These are phyloP conservation scores for Psilocybe cubensis DNA, from an alignment of 768 basidiomycete species.

Conservation along the genomic window DNA sequence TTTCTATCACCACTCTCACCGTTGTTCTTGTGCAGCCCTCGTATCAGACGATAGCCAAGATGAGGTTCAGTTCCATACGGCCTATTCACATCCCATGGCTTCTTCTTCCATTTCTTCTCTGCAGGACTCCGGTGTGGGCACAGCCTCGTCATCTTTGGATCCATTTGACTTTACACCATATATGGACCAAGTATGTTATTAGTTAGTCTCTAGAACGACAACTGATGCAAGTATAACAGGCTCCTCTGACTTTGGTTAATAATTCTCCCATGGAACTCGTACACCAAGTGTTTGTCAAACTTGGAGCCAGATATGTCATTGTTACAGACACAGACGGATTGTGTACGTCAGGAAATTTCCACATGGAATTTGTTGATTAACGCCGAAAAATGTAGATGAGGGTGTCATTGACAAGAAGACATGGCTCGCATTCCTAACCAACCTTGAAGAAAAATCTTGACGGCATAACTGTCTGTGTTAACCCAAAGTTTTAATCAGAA, in stretches of 20 bases:
- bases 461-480: neutral
- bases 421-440: conserved; percentile 87
- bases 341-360: conserved; percentile 51
- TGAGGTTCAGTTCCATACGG: conserved; percentile 64
- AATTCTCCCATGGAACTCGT: conserved; percentile 91
- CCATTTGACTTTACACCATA: conserved; percentile 84
- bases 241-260: conserved; percentile 82
- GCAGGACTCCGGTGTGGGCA: conserved; percentile 39
- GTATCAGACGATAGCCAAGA: conserved; percentile 77
- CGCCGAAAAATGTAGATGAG: conserved; percentile 54
- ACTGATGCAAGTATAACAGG: conserved; percentile 43
- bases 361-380: neutral
- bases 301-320: conserved; percentile 90
- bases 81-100: conserved; percentile 42
- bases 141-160: conserved; percentile 39
- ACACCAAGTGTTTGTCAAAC: conserved; percentile 92
- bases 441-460: conserved; percentile 64
- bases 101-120: conserved; percentile 68
- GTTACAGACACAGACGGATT: conserved; percentile 81
- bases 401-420: conserved; percentile 94
- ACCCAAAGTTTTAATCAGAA: neutral
- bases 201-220: neutral
- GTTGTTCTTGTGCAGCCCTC: conserved; percentile 47
- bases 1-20: conserved; percentile 5
- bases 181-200: conserved; percentile 76